phyloP scores from a whole-genome alignment of 257 asterid species.

The Cruciata laevipes region DNA sequence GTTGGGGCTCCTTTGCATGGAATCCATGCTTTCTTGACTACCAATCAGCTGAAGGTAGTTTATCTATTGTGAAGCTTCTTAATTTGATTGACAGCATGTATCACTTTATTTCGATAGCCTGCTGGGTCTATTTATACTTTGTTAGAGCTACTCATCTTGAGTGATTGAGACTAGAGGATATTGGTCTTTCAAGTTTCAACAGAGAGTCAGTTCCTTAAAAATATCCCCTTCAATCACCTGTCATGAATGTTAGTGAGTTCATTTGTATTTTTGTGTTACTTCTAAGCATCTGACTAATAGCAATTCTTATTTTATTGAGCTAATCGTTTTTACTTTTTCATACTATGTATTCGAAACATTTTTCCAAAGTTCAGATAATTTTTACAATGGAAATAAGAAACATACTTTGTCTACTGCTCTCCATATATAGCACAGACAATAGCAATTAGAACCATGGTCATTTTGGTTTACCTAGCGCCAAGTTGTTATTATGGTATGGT shows the following conservation, averaged over 20 bases:
- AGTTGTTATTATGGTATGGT: neutral
- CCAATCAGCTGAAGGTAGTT: slow-evolving; percentile 92
- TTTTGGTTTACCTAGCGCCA: neutral
- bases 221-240: neutral
- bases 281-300: neutral
- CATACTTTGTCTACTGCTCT: neutral
- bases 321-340: neutral
- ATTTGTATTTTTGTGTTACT: neutral
- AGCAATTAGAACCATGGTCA: neutral
- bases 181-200: neutral
- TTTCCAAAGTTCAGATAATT: neutral
- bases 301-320: neutral
- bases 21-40: slow-evolving; percentile 71
- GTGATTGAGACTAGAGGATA: neutral
- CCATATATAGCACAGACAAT: neutral
- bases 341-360: neutral
- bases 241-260: neutral
- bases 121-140: neutral
- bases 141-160: neutral
- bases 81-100: neutral
- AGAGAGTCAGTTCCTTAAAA: neutral
- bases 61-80: neutral
- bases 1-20: slow-evolving; percentile 99
- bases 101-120: neutral
- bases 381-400: neutral